Evolutionary conservation across 1,139 yeast genomes (phyloP).

Genomic region (Yamadazyma pseudoaaseri): DNA sequence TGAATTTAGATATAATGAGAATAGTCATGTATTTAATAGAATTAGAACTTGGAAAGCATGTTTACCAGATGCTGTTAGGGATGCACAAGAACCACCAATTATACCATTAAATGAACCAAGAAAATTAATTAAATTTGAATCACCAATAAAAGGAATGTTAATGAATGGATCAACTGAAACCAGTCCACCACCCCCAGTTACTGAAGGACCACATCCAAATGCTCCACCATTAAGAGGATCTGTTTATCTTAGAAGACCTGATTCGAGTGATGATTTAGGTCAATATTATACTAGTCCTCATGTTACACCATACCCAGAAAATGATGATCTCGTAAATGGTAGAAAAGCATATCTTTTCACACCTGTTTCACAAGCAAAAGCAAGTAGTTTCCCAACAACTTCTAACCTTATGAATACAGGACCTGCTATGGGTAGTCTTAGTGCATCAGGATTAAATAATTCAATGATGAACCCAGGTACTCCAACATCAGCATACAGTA

Average conservation of each 20-base stretch:
- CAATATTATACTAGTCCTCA: slow-evolving; percentile 59
- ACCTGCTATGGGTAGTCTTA: not conserved
- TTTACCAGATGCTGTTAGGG: slow-evolving; percentile 93
- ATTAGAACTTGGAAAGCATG: slow-evolving; percentile 99
- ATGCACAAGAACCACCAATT: slow-evolving; percentile 79
- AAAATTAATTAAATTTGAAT: slow-evolving; percentile 69
- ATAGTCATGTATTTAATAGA: slow-evolving; percentile 85
- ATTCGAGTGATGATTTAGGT: slow-evolving; percentile 75
- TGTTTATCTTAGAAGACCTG: slow-evolving; percentile 74
- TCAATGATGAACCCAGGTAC: slow-evolving; percentile 1
- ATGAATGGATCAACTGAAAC: slow-evolving; percentile 69
- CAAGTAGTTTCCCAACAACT: slow-evolving; percentile 8
- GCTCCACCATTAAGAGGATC: slow-evolving; percentile 95
- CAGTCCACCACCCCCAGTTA: slow-evolving; percentile 81
- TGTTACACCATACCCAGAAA: slow-evolving; percentile 55
- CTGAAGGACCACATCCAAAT: slow-evolving; percentile 64
- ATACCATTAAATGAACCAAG: slow-evolving; percentile 52
- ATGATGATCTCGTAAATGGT: slow-evolving; percentile 48
- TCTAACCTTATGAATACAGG: slow-evolving; percentile 1
- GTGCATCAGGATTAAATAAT: not conserved
- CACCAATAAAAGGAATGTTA: slow-evolving; percentile 78
- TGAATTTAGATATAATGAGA: slow-evolving; percentile 91
- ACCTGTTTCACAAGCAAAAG: slow-evolving; percentile 47
- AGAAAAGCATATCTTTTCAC: slow-evolving; percentile 45
- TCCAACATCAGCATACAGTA: not conserved